phyloP scores from a whole-genome alignment of 1,284 basidiomycete genomes.

The Sanghuangporus baumii region DNA sequence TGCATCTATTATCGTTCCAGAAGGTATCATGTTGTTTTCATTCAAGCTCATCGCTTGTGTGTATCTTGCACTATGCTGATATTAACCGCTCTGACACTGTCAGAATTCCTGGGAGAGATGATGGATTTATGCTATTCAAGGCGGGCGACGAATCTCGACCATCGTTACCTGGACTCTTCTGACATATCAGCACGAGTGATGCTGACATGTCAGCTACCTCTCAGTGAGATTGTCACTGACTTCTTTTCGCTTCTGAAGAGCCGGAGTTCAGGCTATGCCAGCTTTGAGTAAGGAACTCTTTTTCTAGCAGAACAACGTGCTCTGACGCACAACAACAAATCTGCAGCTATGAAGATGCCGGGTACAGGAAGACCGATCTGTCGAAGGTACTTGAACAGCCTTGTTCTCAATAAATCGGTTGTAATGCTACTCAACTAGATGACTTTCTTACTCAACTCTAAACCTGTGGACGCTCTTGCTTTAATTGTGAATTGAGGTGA shows the following conservation, averaged over 20 bases:
- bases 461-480: constrained; percentile 88
- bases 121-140: constrained; percentile 85
- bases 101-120: constrained; percentile 85
- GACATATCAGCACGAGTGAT: constrained; percentile 60
- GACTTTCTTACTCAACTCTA: constrained; percentile 81
- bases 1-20: constrained; percentile 89
- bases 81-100: not conserved
- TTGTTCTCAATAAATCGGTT: not conserved
- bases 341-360: constrained; percentile 82
- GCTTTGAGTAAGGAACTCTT: constrained; percentile 68
- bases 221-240: constrained; percentile 88
- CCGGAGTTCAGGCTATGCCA: constrained; percentile 87
- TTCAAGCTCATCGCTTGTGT: not conserved
- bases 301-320: constrained; percentile 1
- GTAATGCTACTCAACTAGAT: constrained; percentile 43
- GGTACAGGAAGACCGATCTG: constrained; percentile 75
- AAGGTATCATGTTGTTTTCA: constrained; percentile 43
- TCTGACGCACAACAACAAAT: not conserved
- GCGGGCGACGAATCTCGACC: constrained; percentile 73
- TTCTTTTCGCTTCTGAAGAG: constrained; percentile 93
- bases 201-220: constrained; percentile 75
- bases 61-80: not conserved
- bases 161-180: constrained; percentile 69
- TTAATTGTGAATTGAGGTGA: constrained; percentile 49
- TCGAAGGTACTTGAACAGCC: constrained; percentile 54